Percentiles rank a stretch among this genome's conserved stretches.
These are phyloP conservation scores for Russula ochroleuca DNA, from an alignment of 768 basidiomycete species.

Conservation along the genomic window DNA sequence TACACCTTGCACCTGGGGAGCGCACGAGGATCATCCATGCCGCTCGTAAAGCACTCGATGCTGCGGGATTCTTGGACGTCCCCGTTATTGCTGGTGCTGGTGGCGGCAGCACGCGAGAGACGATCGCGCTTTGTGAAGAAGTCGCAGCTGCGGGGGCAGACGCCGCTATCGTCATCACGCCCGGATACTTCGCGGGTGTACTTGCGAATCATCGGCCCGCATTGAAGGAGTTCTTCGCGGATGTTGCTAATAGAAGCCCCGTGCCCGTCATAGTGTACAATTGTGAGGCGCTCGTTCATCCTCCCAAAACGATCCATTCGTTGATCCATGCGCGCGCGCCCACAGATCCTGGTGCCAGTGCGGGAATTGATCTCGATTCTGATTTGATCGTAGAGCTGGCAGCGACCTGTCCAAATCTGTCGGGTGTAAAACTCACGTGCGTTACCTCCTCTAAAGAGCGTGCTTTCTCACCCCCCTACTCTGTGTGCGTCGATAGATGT, in stretches of 20 bases:
- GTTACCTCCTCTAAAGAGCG: conserved; percentile 31
- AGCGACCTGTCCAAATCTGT: conserved; percentile 66
- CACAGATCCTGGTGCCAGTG: conserved; percentile 78
- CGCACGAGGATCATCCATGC: conserved; percentile 59
- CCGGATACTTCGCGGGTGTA: conserved; percentile 83
- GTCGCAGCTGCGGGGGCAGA: conserved; percentile 86
- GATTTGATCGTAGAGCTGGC: conserved; percentile 82
- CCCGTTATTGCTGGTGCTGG: conserved; percentile 84
- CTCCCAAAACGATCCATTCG: not conserved
- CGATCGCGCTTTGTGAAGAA: conserved; percentile 65
- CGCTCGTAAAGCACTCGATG: conserved; percentile 68
- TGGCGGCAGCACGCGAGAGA: conserved; percentile 77
- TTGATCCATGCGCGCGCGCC: not conserved
- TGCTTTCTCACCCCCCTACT: conserved; percentile 10
- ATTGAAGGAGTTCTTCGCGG: conserved; percentile 72
- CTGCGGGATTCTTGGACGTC: conserved; percentile 49
- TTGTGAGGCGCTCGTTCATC: conserved; percentile 48
- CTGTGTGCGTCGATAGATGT: conserved; percentile 47
- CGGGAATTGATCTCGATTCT: conserved; percentile 89
- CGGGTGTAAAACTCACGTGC: conserved; percentile 86
- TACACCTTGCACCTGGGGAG: conserved; percentile 66
- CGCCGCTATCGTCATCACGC: conserved; percentile 77
- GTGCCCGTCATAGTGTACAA: conserved; percentile 89
- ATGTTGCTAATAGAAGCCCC: conserved; percentile 73
- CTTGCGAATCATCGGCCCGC: conserved; percentile 58